Base-by-base conservation (phyloP, 495 filamentous ascomycete genomes). In the Terfezia claveryi region DNA sequence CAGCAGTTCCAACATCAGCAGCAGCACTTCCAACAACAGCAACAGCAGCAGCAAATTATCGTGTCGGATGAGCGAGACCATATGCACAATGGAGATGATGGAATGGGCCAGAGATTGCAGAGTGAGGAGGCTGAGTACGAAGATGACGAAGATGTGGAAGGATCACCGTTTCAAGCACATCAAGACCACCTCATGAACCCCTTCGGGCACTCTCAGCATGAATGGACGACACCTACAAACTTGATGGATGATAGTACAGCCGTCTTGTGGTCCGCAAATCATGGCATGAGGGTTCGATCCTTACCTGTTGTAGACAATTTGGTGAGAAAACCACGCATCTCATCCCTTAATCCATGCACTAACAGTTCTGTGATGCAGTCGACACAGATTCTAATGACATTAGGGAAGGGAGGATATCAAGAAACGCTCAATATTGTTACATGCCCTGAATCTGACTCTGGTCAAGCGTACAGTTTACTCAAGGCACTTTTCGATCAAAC, bases 401-500 rank as follows among this genome's bases (percentile, higher is more conserved):
- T 86, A 5, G 79, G 80, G 38, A 80, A 79, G 58, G 80, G 79
- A 7, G 73, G 72, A 38, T 85, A 82, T 53, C 70, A 74, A 55
- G 84, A 92, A 56, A 84, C 87, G 32, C 75, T 85, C 14, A 76
- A 74, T 16, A 80, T 87, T 52, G 74, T 86, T n/a, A 79, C 79
- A 0, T 74, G 83, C 37, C 71, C 75, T 9, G 78, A 85, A 4
- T 85, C 82, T 10, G 83, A 87, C 51, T 77, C 83, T 55, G 77
- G 82, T 8, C 82, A 82, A 63, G 80, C 83, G n/a, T 95, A 92
- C 67, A 73, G 74, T 6, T 80, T 80, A 8, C 76, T 94, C 62
- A 83, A 83, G 63, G 76, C 78, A 2, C 74, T 88, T 1, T 93
- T 94, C 59, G 80, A 87, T 55, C 75, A 84, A 51, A 84, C 85